phyloP scores from a whole-genome alignment of 2,329 filamentous ascomycete genomes.

The Purpureocillium lavendulum region DNA sequence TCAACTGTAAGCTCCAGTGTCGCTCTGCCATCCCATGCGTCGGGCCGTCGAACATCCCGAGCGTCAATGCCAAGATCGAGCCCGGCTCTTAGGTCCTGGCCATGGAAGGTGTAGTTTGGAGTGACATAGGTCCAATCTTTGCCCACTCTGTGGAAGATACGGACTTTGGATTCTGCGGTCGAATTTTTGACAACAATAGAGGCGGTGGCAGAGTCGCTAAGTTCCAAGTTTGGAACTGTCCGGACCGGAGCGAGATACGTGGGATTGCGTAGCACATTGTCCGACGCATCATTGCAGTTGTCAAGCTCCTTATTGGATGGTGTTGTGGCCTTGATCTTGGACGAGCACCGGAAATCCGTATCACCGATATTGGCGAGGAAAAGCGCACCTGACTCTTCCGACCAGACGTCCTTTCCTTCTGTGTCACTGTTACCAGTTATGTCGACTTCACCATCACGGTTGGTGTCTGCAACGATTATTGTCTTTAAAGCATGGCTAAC shows the following conservation, averaged over 20 bases:
- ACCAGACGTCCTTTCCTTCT: constrained; percentile 15
- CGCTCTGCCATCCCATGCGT: constrained; percentile 19
- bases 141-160: constrained; percentile 15
- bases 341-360: constrained; percentile 19
- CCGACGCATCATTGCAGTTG: constrained; percentile 26
- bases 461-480: too few relatives aligned
- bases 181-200: constrained; percentile 8
- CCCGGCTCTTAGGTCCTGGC: constrained; percentile 16
- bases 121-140: constrained; percentile 18
- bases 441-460: too few relatives aligned
- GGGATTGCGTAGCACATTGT: constrained; percentile 20
- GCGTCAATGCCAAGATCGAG: constrained; percentile 27
- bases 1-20: constrained; percentile 19
- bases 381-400: constrained; percentile 17
- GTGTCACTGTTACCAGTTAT: too few relatives aligned
- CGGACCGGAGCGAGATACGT: constrained; percentile 21
- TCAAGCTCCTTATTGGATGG: constrained; percentile 15
- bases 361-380: constrained; percentile 29
- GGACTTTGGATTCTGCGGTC: constrained; percentile 11
- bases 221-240: constrained; percentile 18
- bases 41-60: constrained; percentile 16
- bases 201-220: constrained; percentile 10
- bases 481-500: too few relatives aligned
- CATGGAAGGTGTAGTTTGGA: constrained; percentile 18
- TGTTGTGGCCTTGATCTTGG: constrained; percentile 4